These are phyloP conservation scores for Verticillium isaacii DNA, from an alignment of 2,329 filamentous ascomycete genomes.

Conservation along the genomic window DNA sequence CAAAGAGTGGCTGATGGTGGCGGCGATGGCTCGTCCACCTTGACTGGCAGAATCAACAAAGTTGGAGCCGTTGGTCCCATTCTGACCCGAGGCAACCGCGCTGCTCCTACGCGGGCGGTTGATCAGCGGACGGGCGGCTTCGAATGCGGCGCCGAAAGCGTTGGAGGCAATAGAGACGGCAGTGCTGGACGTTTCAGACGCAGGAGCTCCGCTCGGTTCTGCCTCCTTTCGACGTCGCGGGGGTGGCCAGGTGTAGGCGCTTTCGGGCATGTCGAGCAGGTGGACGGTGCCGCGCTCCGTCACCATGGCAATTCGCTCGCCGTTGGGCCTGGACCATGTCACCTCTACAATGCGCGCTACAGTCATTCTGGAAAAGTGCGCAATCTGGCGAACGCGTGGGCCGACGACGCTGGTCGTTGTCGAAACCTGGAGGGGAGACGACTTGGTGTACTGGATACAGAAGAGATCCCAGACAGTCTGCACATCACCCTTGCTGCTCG, in stretches of 20 bases:
- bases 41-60: conserved; percentile 61
- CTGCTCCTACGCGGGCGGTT: conserved; percentile 49
- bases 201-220: conserved; percentile 39
- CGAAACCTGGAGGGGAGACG: conserved; percentile 52
- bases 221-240: conserved; percentile 47
- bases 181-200: conserved; percentile 43
- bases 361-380: conserved; percentile 86
- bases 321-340: conserved; percentile 76
- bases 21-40: conserved; percentile 66
- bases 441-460: conserved; percentile 57
- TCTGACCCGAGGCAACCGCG: conserved; percentile 29
- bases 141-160: conserved; percentile 64
- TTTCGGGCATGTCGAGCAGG: conserved; percentile 78
- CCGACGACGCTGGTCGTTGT: conserved; percentile 38
- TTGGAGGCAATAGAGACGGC: conserved; percentile 68
- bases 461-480: conserved; percentile 79
- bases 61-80: conserved; percentile 35
- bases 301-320: conserved; percentile 80
- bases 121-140: conserved; percentile 59
- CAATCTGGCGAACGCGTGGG: conserved; percentile 72
- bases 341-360: conserved; percentile 88
- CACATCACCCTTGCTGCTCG: conserved; percentile 78
- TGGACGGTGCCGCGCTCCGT: conserved; percentile 96
- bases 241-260: conserved; percentile 84
- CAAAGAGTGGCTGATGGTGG: conserved; percentile 69